Percentiles rank a stretch among this genome's conserved stretches.
Evolutionary conservation across 2,329 filamentous ascomycete genomes (phyloP).

Genomic region (Rachicladosporium sp.): DNA sequence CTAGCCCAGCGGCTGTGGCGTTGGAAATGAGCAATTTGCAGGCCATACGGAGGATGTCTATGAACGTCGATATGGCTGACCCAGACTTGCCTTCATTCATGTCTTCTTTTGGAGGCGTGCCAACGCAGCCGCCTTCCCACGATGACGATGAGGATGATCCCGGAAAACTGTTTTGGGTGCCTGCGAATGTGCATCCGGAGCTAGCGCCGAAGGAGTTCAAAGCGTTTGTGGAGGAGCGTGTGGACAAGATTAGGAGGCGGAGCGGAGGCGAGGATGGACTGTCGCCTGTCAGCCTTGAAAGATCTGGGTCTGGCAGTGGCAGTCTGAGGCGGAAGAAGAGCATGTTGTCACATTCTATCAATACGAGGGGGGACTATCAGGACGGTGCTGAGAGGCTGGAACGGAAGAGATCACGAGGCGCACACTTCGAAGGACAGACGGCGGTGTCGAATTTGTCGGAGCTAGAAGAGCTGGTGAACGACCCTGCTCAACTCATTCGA

Average conservation of each 20-base stretch:
- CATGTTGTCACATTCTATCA: constrained; percentile 86
- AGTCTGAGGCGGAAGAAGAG: constrained; percentile 79
- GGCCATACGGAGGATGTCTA: constrained; percentile 81
- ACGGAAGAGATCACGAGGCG: constrained; percentile 51
- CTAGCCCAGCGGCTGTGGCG: constrained; percentile 75
- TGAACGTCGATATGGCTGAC: constrained; percentile 66
- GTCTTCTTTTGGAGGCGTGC: constrained; percentile 36
- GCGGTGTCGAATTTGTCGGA: constrained; percentile 41
- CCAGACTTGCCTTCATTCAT: constrained; percentile 57
- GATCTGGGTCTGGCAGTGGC: constrained; percentile 43
- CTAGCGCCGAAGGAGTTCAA: constrained; percentile 94
- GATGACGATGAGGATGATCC: constrained; percentile 71
- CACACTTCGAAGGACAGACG: constrained; percentile 38
- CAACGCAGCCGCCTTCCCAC: constrained; percentile 56
- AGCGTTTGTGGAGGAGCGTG: constrained; percentile 84
- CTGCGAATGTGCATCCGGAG: constrained; percentile 85
- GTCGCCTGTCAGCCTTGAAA: constrained; percentile 44
- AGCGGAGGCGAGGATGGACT: constrained; percentile 57
- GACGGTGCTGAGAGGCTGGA: constrained; percentile 75
- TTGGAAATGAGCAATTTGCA: constrained; percentile 89
- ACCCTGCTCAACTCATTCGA: constrained; percentile 60
- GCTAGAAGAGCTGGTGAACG: constrained; percentile 67
- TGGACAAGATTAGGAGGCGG: constrained; percentile 75
- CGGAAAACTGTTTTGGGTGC: constrained; percentile 87
- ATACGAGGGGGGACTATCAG: constrained; percentile 61